Conservation (phyloP, 1,139 yeast genomes). For the Wickerhamiella pararugosa region DNA sequence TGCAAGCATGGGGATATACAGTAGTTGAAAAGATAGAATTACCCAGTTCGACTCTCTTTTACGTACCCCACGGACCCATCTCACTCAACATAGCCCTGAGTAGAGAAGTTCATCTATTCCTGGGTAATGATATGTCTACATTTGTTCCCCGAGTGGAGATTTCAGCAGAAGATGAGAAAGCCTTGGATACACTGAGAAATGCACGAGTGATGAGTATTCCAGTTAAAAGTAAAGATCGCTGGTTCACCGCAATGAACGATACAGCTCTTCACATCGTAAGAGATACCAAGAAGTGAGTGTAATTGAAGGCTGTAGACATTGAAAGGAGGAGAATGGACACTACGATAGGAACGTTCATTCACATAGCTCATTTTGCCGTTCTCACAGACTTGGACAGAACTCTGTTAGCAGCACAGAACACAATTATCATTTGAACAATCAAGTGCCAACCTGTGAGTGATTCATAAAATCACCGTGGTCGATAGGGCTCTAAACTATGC, state of each 20-base stretch:
- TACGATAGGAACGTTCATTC: too few species aligned
- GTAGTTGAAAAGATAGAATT: conserved; percentile 17
- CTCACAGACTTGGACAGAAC: too few species aligned
- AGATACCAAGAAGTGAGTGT: background rate
- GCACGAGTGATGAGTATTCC: conserved; percentile 3
- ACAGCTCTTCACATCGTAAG: conserved; percentile 19
- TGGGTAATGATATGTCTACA: conserved; percentile 25
- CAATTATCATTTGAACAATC: too few species aligned
- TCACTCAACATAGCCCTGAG: conserved; percentile 37
- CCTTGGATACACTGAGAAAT: conserved; percentile 11
- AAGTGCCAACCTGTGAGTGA: too few species aligned
- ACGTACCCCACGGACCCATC: conserved; percentile 65
- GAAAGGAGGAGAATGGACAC: too few species aligned
- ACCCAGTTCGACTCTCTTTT: conserved; percentile 28
- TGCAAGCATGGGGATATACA: conserved; percentile 20
- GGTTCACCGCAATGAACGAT: conserved; percentile 26
- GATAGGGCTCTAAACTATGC: too few species aligned
- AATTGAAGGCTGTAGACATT: too few species aligned
- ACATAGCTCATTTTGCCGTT: too few species aligned
- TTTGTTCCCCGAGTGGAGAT: conserved; percentile 16
- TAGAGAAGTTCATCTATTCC: conserved; percentile 14
- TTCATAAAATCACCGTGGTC: too few species aligned
- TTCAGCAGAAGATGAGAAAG: conserved; percentile 12
- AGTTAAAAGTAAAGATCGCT: conserved; percentile 18
- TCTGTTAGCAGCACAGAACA: too few species aligned